These are phyloP conservation scores for Coemansia javaensis DNA, from an alignment of 192 early-diverging fungal species.

Conservation along the genomic window DNA sequence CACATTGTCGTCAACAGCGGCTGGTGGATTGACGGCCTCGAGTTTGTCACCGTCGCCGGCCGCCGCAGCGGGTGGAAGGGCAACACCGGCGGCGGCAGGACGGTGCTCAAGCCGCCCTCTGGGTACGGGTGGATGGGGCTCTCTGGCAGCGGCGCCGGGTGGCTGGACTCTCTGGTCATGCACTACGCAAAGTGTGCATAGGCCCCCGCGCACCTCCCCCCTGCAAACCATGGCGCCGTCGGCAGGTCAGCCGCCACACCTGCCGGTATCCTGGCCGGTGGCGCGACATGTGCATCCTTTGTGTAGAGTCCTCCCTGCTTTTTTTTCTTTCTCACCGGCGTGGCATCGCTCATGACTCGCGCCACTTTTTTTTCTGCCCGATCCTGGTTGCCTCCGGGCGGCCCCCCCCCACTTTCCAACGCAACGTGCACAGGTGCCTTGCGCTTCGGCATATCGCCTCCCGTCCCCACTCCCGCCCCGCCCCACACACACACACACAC, in stretches of 20 bases:
- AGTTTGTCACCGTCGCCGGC: conserved; percentile 53
- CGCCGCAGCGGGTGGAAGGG: conserved; percentile 56
- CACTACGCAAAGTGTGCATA: conserved; percentile 33
- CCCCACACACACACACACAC: too few species aligned
- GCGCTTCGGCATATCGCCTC: too few species aligned
- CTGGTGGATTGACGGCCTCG: conserved; percentile 59
- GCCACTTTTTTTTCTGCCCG: too few species aligned
- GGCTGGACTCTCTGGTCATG: conserved; percentile 56
- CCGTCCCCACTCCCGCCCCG: too few species aligned
- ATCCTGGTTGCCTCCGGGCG: too few species aligned
- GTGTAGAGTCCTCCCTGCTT: neutral
- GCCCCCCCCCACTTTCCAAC: too few species aligned
- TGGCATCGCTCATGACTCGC: too few species aligned
- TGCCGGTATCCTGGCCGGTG: neutral
- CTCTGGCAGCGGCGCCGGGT: conserved; percentile 51
- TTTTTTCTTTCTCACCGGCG: too few species aligned
- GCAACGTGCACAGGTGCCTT: too few species aligned
- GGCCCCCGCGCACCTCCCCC: neutral
- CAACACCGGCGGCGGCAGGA: conserved; percentile 46
- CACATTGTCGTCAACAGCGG: conserved; percentile 53
- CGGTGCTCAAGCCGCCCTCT: conserved; percentile 47
- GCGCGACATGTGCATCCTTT: neutral
- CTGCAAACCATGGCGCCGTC: conserved; percentile 1
- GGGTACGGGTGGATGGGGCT: conserved; percentile 56
- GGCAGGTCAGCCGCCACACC: conserved; percentile 5